phyloP scores from a whole-genome alignment of 352 stramenopile genomes.

The Stephanocyclus meneghinianus region DNA sequence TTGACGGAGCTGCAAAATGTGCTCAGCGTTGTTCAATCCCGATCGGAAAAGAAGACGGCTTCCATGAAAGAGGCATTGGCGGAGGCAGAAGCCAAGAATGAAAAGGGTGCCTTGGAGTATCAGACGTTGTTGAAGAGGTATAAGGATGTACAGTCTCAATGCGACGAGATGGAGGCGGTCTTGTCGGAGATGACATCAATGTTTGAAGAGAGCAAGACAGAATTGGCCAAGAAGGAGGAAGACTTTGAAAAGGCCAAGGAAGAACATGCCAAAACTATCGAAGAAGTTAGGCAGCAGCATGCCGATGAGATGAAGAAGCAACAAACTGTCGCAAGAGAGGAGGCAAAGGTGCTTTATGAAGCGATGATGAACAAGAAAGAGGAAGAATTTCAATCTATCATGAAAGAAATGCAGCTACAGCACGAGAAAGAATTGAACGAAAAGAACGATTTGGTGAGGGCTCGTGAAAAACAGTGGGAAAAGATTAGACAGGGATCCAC shows the following conservation, averaged over 20 bases:
- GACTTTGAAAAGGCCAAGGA: constrained; percentile 24
- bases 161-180: constrained; percentile 17
- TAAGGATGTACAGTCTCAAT: constrained; percentile 11
- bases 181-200: constrained; percentile 27
- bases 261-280: constrained; percentile 13
- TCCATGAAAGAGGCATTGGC: constrained; percentile 12
- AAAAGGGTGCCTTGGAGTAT: constrained; percentile 10
- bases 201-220: constrained; percentile 28
- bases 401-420: constrained; percentile 1
- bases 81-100: constrained; percentile 22
- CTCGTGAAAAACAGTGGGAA: constrained; percentile 15
- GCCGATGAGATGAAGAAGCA: constrained; percentile 10
- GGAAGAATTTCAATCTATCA: constrained; percentile 3
- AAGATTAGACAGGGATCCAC: background rate
- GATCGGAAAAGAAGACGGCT: constrained; percentile 26
- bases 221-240: constrained; percentile 15
- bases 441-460: constrained; percentile 21
- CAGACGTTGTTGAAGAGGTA: constrained; percentile 16
- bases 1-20: constrained; percentile 18
- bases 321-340: constrained; percentile 3
- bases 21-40: constrained; percentile 20
- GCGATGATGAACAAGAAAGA: constrained; percentile 10
- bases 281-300: constrained; percentile 11
- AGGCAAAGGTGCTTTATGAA: background rate
- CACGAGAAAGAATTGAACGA: constrained; percentile 11